Base-by-base conservation (phyloP, 2,329 filamentous ascomycete genomes). In the Fusarium dlaminii region DNA sequence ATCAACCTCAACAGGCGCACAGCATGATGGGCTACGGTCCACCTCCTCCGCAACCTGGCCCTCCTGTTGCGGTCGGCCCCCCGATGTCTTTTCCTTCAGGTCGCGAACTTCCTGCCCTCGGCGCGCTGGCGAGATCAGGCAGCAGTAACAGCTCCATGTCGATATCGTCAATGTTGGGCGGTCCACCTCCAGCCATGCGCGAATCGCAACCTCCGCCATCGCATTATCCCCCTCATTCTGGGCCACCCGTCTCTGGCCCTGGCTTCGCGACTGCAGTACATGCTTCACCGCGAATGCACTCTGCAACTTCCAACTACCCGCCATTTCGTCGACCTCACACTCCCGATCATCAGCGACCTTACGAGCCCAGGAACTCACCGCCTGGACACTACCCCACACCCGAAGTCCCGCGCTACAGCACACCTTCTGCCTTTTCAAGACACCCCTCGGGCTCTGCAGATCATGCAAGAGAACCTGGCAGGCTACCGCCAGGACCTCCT, bases 321-420 rank as follows among this genome's bases (percentile, higher is more conserved):
- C 86, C 88, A 10, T 92, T 89, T 80, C 87, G 91, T 70, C 87
- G 92, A 68, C 92, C 92, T 6, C 90, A 93, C 66, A 94, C 92
- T 0, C 93, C 93, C n/a, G 92, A 94, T 49, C 90, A 91, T 69
- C 85, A 87, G 52, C 87, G 89, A 76, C 83, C 84, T 63, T 89
- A 90, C 82, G 86, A 85, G 70, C 83, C 82, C 43, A 83, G 87
- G 77, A 83, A 82, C 30, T 89, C 88, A 20, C 87, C 87, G 11
- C 83, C 87, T 74, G 83, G 83, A 61, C 80, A 84, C 43, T 89
- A 88, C 72, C 84, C 89, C 6, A 90, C 89, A 0, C 90, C 89
- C 32, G 90, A 91, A 73, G 79, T 88, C 24, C 86, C 87, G 70
- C 86, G 89, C 68, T 92, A 90, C 73, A 85, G 87, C 39, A 91